Evolutionary conservation across 345 rosid species (phyloP).

Genomic region (Psidium friedrichsthalianum): DNA sequence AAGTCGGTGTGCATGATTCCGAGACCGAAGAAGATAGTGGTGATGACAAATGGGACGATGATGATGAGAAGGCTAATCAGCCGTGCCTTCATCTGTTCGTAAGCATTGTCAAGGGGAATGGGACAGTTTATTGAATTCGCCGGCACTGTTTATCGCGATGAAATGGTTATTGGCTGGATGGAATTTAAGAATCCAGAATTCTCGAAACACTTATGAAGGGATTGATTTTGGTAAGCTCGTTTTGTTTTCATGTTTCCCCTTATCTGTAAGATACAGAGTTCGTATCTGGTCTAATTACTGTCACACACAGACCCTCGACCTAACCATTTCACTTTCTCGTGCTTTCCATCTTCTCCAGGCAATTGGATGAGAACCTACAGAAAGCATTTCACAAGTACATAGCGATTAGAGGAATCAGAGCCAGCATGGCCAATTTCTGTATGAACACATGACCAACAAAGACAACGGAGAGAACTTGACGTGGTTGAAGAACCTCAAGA

Average conservation of each 20-base stretch:
- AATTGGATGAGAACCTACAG: conserved; percentile 78
- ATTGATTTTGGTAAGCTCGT: conserved; percentile 69
- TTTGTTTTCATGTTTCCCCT: neutral
- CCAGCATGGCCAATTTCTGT: conserved; percentile 72
- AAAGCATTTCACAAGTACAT: conserved; percentile 69
- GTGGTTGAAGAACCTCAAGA: conserved; percentile 74
- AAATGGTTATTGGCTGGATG: conserved; percentile 49
- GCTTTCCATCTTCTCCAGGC: conserved; percentile 25
- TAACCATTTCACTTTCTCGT: neutral
- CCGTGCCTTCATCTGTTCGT: conserved; percentile 58
- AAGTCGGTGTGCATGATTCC: conserved; percentile 85
- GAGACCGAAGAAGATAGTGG: conserved; percentile 48
- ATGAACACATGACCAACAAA: conserved; percentile 87
- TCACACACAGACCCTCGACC: neutral
- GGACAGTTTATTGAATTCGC: conserved; percentile 53
- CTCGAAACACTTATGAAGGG: conserved; percentile 68
- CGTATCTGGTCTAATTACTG: neutral
- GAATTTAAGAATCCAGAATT: conserved; percentile 37
- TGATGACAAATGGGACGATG: conserved; percentile 23
- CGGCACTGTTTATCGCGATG: conserved; percentile 60
- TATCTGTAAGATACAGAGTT: neutral
- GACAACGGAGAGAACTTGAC: conserved; percentile 53
- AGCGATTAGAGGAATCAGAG: conserved; percentile 70
- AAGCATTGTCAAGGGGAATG: conserved; percentile 45
- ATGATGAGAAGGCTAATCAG: conserved; percentile 29